Percentiles rank a stretch among this genome's conserved stretches.
phyloP scores from a whole-genome alignment of 78 protist genomes.

The Cyanophora paradoxa region DNA sequence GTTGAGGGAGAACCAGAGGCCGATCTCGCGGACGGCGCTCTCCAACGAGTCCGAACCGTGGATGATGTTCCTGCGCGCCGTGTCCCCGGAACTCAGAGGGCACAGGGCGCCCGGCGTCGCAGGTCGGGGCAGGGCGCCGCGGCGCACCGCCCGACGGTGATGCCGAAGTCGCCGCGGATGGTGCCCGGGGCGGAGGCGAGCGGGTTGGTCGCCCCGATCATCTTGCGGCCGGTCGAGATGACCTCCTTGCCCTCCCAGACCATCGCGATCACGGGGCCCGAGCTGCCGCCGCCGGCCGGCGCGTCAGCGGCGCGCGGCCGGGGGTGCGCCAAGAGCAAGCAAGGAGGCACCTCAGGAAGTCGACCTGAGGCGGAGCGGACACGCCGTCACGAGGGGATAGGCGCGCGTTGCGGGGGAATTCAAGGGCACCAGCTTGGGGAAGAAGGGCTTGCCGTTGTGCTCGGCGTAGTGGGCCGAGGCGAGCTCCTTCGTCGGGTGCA shows the following conservation, averaged over 20 bases:
- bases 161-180: conserved; percentile 63
- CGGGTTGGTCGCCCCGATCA: conserved; percentile 65
- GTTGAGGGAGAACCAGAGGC: conserved; percentile 53
- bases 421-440: conserved; percentile 38
- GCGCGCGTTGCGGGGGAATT: too few species aligned
- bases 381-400: too few species aligned
- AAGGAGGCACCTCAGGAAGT: not conserved
- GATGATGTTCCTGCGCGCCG: conserved; percentile 1
- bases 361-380: not conserved
- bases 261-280: not conserved
- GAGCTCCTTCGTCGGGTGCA: not conserved
- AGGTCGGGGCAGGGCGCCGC: conserved; percentile 12
- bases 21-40: conserved; percentile 57
- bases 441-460: conserved; percentile 45
- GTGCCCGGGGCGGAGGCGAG: conserved; percentile 50
- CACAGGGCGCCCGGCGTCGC: not conserved
- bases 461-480: conserved; percentile 51
- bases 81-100: not conserved
- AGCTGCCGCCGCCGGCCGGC: too few species aligned
- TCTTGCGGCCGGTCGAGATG: conserved; percentile 33
- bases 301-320: too few species aligned
- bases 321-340: too few species aligned
- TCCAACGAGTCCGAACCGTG: conserved; percentile 61
- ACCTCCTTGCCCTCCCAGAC: conserved; percentile 53
- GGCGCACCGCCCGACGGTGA: conserved; percentile 16